Evolutionary conservation across 352 stramenopile genomes (phyloP), one percentile per base, ranked within the genome.

Genomic region (Phytopythium delawarense): DNA sequence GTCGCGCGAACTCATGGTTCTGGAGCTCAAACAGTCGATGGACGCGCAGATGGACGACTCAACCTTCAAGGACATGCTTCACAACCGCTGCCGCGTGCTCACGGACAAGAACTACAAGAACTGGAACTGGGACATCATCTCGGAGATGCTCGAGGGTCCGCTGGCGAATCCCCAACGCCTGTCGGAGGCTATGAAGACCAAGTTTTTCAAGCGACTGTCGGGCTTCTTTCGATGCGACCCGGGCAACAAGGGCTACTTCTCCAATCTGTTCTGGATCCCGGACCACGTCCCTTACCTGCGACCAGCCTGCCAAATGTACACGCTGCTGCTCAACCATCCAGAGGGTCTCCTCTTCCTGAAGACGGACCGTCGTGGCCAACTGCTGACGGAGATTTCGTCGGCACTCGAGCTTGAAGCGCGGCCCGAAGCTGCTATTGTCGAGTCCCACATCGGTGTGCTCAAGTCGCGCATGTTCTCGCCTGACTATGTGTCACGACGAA

Each of bases 121-220:
- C 59, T 96, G 89, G 89, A 94, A 96, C 64, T 96, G 89, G 89
- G 86, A 95, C 57, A 91, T 96, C 60, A 95, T 96, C 63, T 89
- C 87, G 2, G 87, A 96, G 59, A 76, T 96, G 67, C 69, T 96
- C 0, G 87, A 96, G 69, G 89, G 89, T 2, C 81, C 87, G 21
- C 66, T 96, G 16, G 93, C 87, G 7, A 96, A 96, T 62, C 87
- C 86, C 1, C 82, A 92, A 55, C 78, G 88, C 7, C 76, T 95
- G 1, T 95, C 87, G 0, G 89, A 96, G 64, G 87, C 88, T 4
- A 95, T 96, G 84, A 95, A 94, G 67, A 96, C 89, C n/a, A 96
- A 96, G 69, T 96, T 96, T 61, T 96, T 96, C 64, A 96, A 96
- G 65, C 86, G 89, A 37, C 61, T 96, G 4, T 93, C 87, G 16